Evolutionary conservation across 192 early-diverging fungal species (phyloP), one percentile per base, ranked within the genome.

Genomic region (Linderina pennispora): DNA sequence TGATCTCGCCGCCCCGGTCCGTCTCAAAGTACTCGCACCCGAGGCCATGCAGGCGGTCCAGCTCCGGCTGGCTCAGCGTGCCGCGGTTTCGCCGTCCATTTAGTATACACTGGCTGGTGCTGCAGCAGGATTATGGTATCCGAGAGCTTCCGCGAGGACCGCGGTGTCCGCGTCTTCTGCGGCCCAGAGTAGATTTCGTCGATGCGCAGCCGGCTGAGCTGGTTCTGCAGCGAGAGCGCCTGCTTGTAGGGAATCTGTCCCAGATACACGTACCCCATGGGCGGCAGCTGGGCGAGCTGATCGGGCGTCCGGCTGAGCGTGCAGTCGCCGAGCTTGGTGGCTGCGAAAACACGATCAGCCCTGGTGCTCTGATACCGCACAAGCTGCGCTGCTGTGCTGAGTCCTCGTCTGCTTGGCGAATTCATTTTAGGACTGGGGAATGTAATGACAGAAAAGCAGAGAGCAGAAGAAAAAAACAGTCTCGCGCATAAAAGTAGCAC

Each of bases 91-190:
- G 69, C 26, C 92, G 80, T 1, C 96, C 96, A 35, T 84, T n/a
- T 85, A 13, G 96, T 99, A 57, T 81, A 99, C 1, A 90, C 91
- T 4, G 92, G 92, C 2, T 85, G 72, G 51, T 99, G 96, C 62
- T 97, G 73, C 0, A 90, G 67, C 34, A 88, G 58, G n/a, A 88
- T 49, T 7, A 91, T 23, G 11, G 81, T 42, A 55, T 88, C 79
- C 4, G 50, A 32, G 14, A 49, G 28, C 21, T 5, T 19, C 10
- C 53, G 53, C 3, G 10, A 10, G 6, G 10, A 5, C 1, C 28
- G 36, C 13, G 24, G 18, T 2, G 21, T 16, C 18, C 40, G 37
- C 9, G 8, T 14, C 20, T 8, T 25, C 20, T 48, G 45, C 9
- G 55, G 37, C 2, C 38, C 34, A 2, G 26, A 40, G 17, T 60